Evolutionary conservation across 192 early-diverging fungal species (phyloP).

Genomic region (Piromyces finnis): DNA sequence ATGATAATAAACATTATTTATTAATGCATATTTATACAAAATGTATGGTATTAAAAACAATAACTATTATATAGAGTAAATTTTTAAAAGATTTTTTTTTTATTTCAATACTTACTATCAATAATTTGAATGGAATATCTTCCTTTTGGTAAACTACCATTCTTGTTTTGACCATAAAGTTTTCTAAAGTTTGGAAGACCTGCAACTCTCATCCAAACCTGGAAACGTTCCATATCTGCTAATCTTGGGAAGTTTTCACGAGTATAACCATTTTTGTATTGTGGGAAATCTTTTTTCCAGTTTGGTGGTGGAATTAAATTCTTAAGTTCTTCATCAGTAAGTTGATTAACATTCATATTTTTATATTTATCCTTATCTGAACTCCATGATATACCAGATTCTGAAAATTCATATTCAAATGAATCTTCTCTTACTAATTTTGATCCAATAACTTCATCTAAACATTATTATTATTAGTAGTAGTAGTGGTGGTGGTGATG

Average conservation of each 20-base stretch:
- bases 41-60: too few relatives aligned
- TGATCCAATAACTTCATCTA: too few relatives aligned
- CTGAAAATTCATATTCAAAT: not conserved
- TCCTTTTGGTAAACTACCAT: constrained; percentile 36
- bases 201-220: constrained; percentile 97
- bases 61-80: too few relatives aligned
- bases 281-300: constrained; percentile 50
- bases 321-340: constrained; percentile 13
- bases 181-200: constrained; percentile 94
- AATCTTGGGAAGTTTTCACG: constrained; percentile 32
- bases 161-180: constrained; percentile 66
- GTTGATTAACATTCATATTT: constrained; percentile 8
- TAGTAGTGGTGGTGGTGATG: too few relatives aligned
- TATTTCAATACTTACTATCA: constrained; percentile 42
- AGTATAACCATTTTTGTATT: constrained; percentile 20
- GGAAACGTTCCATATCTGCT: constrained; percentile 55
- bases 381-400: constrained; percentile 70
- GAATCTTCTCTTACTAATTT: too few relatives aligned
- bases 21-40: too few relatives aligned
- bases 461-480: too few relatives aligned
- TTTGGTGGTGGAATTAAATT: constrained; percentile 63
- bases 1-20: too few relatives aligned
- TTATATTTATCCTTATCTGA: constrained; percentile 55
- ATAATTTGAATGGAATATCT: constrained; percentile 54
- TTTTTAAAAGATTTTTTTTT: too few relatives aligned